Base-by-base conservation (phyloP, 805 yeast genomes). In the Metschnikowia vanudenii region DNA sequence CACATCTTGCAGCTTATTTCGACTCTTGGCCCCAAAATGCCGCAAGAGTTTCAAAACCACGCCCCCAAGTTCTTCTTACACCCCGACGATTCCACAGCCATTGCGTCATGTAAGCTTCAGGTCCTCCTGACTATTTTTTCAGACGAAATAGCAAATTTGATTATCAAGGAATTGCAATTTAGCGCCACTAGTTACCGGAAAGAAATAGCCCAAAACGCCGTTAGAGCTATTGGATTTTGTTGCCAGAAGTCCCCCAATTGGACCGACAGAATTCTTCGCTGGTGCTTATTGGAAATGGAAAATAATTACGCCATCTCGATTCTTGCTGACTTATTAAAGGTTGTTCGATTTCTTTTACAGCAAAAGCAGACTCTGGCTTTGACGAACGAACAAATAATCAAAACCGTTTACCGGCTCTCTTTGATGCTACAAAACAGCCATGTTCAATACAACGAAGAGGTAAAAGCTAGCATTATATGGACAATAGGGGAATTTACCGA, bases 401-500 rank as follows among this genome's bases (percentile, higher is more conserved):
- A 74, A 28, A 78, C 84, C 1, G 75, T 85, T 12, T 72, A 80
- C 26, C 75, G 76, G 43, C 67, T 88, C 14, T 62, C 72, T 9
- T 31, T 39, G 33, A 41, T 50, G n/a, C 41, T 54, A 5, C 40
- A 42, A 7, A 43, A 38, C 29, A 31, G 42, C 8, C 40, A 43
- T 14, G 44, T 43, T 9, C 46, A 52, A 17, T 44, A 66, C n/a
- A 68, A 62, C 14, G 54, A 61, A 17, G 69, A 64, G 14, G 95
- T 98, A 0, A 80, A 82, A 53, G 89, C 96, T 1, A 85, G 92
- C 39, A 82, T 91, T 10, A 75, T 92, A 6, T 94, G 98, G 98
- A 73, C 92, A 9, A 77, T 92, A 43, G 97, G 98, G 4, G 97
- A 94, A 59, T 84, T 83, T 60, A 74, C 84, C 0, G 60, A 54